Conservation (phyloP, 257 asterid species). For the Solanum peruvianum region DNA sequence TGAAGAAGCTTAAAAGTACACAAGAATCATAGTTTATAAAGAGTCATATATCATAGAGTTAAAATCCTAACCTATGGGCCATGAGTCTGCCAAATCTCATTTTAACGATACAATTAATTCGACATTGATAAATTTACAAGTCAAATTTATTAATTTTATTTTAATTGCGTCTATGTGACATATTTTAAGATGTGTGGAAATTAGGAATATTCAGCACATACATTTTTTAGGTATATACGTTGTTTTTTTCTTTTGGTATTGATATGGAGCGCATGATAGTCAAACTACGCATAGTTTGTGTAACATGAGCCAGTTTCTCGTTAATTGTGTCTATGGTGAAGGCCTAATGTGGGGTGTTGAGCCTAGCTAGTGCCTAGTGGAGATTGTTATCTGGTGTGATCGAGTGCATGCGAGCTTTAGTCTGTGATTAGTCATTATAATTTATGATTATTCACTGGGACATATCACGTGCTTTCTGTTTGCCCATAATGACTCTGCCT, state of each 20-base stretch:
- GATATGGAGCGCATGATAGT: neutral
- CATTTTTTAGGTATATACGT: neutral
- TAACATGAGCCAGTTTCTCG: neutral
- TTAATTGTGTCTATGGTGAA: neutral
- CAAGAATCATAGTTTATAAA: too few species aligned
- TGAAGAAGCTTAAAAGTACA: too few species aligned
- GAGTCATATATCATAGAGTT: too few species aligned
- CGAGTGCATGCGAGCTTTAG: neutral
- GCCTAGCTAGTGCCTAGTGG: neutral
- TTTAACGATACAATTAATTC: neutral
- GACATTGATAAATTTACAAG: neutral
- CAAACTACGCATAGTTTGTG: neutral
- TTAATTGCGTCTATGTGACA: neutral
- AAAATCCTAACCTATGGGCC: too few species aligned
- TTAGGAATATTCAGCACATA: neutral
- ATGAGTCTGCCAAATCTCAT: too few species aligned
- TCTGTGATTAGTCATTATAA: neutral
- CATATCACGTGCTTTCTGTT: neutral
- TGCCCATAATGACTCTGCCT: neutral
- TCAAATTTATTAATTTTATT: neutral
- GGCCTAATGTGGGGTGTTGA: neutral
- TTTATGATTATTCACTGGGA: neutral
- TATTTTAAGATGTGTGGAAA: neutral
- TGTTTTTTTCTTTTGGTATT: neutral
- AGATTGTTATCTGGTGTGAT: neutral